Percentiles rank a stretch among this genome's conserved stretches.
These are phyloP conservation scores for Pittosporum tobira DNA, from an alignment of 129 eudicot genomes.

Conservation along the genomic window DNA sequence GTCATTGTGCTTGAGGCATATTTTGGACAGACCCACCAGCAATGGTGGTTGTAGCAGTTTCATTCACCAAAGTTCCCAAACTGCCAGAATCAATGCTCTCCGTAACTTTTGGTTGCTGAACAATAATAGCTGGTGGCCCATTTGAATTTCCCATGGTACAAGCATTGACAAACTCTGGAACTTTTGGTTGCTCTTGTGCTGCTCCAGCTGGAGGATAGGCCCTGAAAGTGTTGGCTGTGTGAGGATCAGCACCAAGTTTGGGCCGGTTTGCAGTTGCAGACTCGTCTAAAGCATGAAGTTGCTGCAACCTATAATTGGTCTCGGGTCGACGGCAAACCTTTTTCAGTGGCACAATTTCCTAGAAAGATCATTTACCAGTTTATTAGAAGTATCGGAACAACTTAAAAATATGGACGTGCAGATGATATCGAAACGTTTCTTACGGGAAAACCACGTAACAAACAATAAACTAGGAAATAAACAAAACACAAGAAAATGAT, in stretches of 20 bases:
- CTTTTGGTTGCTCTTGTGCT: slow-evolving; percentile 30
- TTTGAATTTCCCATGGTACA: not conserved
- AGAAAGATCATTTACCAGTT: too few species aligned
- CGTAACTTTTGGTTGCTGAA: not conserved
- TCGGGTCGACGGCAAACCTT: slow-evolving; percentile 91
- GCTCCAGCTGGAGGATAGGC: slow-evolving; percentile 45
- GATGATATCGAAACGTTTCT: too few species aligned
- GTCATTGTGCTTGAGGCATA: not conserved
- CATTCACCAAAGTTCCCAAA: not conserved
- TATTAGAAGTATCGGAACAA: too few species aligned
- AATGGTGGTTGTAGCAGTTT: slow-evolving; percentile 7
- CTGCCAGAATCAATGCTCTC: not conserved
- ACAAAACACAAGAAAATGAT: too few species aligned
- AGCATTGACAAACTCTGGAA: slow-evolving; percentile 16
- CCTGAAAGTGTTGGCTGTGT: slow-evolving; percentile 32
- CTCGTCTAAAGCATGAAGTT: slow-evolving; percentile 56
- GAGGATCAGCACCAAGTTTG: slow-evolving; percentile 35
- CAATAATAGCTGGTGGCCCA: not conserved
- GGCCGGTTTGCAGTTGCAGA: slow-evolving; percentile 33
- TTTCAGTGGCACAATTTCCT: slow-evolving; percentile 90
- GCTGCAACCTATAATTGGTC: slow-evolving; percentile 82
- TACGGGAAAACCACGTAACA: too few species aligned
- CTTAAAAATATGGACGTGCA: too few species aligned
- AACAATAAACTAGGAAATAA: too few species aligned
- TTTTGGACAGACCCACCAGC: not conserved